phyloP scores from a whole-genome alignment of 805 yeast species.

The Phaffomyces opuntiae region DNA sequence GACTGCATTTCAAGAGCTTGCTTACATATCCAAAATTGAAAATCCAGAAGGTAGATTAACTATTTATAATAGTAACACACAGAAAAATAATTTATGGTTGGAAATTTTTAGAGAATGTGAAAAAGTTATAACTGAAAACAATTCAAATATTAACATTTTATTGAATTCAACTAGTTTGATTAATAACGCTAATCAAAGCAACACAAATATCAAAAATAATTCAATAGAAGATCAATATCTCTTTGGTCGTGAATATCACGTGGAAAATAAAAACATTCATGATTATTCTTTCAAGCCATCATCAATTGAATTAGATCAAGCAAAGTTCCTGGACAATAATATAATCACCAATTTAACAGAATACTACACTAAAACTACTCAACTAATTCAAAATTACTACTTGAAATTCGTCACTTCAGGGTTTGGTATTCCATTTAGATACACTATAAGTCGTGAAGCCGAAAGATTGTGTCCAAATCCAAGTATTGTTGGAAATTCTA shows the following conservation, averaged over 20 bases:
- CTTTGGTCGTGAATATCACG: conserved; percentile 29
- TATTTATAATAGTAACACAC: conserved; percentile 45
- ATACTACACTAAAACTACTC: conserved; percentile 5
- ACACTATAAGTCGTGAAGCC: conserved; percentile 36
- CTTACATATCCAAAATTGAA: conserved; percentile 49
- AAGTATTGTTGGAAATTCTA: conserved; percentile 58
- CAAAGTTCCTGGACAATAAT: conserved; percentile 15
- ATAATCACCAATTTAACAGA: conserved; percentile 9
- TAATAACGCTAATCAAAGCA: neutral
- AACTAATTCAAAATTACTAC: conserved; percentile 11
- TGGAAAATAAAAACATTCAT: conserved; percentile 6
- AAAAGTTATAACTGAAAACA: conserved; percentile 42
- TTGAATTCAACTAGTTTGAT: neutral
- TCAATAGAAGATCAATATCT: conserved; percentile 17
- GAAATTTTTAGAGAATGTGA: conserved; percentile 55
- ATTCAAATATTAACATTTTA: conserved; percentile 31
- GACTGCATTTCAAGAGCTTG: conserved; percentile 73
- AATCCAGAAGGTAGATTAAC: conserved; percentile 42
- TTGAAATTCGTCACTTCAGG: conserved; percentile 18
- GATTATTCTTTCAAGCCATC: conserved; percentile 8
- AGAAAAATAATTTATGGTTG: conserved; percentile 46
- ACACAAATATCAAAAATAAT: neutral
- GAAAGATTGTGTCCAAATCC: conserved; percentile 56
- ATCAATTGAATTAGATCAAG: conserved; percentile 2
- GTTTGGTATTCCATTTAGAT: conserved; percentile 24